phyloP scores from a whole-genome alignment of 768 basidiomycete genomes.

The Podaxis rugospora region DNA sequence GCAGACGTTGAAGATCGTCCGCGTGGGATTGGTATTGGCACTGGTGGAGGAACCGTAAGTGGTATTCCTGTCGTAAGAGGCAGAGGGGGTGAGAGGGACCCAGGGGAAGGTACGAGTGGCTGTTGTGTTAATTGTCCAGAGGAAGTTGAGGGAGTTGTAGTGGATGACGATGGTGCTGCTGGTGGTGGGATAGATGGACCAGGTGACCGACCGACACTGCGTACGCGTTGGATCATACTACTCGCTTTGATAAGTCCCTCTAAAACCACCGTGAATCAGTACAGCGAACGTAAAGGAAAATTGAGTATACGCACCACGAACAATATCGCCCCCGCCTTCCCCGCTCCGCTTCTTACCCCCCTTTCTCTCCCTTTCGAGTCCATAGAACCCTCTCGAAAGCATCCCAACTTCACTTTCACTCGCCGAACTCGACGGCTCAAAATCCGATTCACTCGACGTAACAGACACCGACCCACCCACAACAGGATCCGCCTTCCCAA shows the following conservation, averaged over 20 bases:
- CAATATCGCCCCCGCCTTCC: slow-evolving; percentile 22
- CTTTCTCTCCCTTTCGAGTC: slow-evolving; percentile 14
- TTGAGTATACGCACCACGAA: slow-evolving; percentile 25
- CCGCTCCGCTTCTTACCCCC: slow-evolving; percentile 12
- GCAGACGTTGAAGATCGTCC: neutral
- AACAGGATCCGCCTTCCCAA: slow-evolving; percentile 22
- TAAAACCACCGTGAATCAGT: slow-evolving; percentile 7
- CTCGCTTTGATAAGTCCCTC: slow-evolving; percentile 33
- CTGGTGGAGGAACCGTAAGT: neutral
- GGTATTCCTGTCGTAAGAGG: neutral
- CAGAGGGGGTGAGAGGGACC: neutral
- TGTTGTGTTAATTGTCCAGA: neutral
- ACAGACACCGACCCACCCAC: neutral
- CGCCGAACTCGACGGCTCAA: slow-evolving; percentile 23
- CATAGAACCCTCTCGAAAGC: neutral
- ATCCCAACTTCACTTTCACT: slow-evolving; percentile 34
- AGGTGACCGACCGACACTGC: slow-evolving; percentile 26
- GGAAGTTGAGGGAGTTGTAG: neutral
- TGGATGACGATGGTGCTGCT: neutral
- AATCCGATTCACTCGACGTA: slow-evolving; percentile 20
- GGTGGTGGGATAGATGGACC: neutral
- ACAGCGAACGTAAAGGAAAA: neutral
- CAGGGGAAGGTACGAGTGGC: neutral
- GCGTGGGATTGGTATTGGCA: neutral
- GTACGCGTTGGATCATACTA: slow-evolving; percentile 36